Conservation (phyloP, 768 basidiomycete genomes). For the Exidia glandulosa region DNA sequence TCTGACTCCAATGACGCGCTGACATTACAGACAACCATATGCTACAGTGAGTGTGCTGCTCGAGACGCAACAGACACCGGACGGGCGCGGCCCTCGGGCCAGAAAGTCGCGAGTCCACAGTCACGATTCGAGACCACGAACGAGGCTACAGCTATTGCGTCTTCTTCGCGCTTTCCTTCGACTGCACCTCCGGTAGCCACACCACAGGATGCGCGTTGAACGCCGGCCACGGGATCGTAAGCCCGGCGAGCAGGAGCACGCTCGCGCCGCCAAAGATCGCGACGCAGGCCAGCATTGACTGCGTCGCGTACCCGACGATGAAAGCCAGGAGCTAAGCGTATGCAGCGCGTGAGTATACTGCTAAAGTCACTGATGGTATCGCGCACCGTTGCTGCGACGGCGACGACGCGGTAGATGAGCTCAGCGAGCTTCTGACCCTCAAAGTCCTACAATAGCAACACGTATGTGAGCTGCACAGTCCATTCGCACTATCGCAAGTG, state of each 20-base stretch:
- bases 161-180: neutral
- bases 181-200: neutral
- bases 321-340: neutral
- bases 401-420: neutral
- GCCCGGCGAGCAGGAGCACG: neutral
- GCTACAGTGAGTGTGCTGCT: too few relatives aligned
- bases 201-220: neutral
- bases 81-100: too few relatives aligned
- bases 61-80: too few relatives aligned
- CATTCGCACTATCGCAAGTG: neutral
- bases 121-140: too few relatives aligned
- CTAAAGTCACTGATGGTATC: too few relatives aligned
- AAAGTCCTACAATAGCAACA: neutral
- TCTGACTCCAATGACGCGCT: too few relatives aligned
- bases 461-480: neutral
- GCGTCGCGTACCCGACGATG: neutral
- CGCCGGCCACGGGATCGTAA: neutral
- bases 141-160: neutral
- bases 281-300: neutral
- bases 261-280: neutral
- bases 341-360: too few relatives aligned
- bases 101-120: neutral
- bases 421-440: neutral
- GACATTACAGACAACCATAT: too few relatives aligned
- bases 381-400: neutral